Evolutionary conservation across 2,329 filamentous ascomycete species (phyloP).

Genomic region (Talaromyces sp.): DNA sequence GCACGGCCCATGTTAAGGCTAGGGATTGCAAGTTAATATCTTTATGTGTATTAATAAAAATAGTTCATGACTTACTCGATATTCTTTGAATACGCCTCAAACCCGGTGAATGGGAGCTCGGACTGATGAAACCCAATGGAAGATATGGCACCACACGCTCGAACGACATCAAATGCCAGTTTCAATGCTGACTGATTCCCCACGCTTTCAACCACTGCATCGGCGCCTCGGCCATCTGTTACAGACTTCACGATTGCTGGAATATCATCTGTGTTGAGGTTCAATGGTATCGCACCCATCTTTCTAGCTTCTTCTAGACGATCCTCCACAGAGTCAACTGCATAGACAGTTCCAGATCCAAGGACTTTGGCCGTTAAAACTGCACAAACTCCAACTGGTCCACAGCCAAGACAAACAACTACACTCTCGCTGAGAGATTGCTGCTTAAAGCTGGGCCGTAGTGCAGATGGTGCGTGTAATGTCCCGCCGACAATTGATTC

Average conservation of each 20-base stretch:
- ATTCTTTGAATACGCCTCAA: conserved; percentile 3
- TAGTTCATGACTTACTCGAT: neutral
- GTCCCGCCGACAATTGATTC: neutral
- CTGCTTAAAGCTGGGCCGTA: conserved; percentile 61
- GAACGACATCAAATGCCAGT: conserved; percentile 60
- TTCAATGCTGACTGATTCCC: conserved; percentile 58
- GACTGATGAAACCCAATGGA: conserved; percentile 59
- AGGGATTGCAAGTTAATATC: neutral
- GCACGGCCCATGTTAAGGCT: conserved; percentile 1
- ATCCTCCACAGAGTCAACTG: conserved; percentile 66
- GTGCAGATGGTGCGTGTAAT: conserved; percentile 23
- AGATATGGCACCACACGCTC: conserved; percentile 62
- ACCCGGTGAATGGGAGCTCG: neutral
- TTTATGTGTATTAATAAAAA: neutral
- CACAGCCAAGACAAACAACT: conserved; percentile 74
- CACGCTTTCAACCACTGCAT: conserved; percentile 70
- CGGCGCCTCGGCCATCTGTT: conserved; percentile 70
- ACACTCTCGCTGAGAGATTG: conserved; percentile 43
- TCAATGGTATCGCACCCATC: conserved; percentile 71
- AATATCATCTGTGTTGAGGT: conserved; percentile 57
- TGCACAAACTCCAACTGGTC: conserved; percentile 73
- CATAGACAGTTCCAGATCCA: conserved; percentile 63
- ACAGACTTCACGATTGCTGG: conserved; percentile 63
- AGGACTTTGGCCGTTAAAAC: conserved; percentile 62
- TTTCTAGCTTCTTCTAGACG: conserved; percentile 62